phyloP scores from a whole-genome alignment of 2,329 filamentous ascomycete species.

The Hymenoscyphus albidus region DNA sequence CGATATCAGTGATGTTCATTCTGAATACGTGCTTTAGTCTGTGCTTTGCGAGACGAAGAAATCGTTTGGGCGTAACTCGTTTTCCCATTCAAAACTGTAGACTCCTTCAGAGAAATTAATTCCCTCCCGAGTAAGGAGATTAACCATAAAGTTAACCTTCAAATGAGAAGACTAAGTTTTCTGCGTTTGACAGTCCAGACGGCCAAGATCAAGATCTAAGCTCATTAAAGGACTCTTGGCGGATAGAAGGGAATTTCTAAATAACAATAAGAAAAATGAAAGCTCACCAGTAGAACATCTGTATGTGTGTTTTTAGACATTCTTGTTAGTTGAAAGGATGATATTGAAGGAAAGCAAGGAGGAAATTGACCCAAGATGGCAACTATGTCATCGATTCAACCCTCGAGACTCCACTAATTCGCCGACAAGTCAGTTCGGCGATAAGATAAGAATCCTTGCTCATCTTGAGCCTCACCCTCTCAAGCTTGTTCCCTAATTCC shows the following conservation, averaged over 20 bases:
- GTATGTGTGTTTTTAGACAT: conserved; percentile 48
- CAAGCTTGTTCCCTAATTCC: not conserved
- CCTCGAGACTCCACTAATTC: not conserved
- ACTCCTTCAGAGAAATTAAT: too few species aligned
- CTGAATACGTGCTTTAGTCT: not conserved
- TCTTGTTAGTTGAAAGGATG: conserved; percentile 15
- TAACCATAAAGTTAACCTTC: too few species aligned
- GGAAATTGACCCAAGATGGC: not conserved
- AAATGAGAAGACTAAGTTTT: too few species aligned
- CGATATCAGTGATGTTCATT: conserved; percentile 13
- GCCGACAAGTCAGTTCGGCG: not conserved
- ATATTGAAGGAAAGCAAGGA: not conserved
- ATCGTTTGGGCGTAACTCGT: too few species aligned
- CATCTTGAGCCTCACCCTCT: not conserved
- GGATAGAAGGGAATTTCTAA: not conserved
- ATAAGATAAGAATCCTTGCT: not conserved
- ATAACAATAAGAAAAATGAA: not conserved
- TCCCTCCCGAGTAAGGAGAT: too few species aligned
- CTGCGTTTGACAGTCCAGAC: too few species aligned
- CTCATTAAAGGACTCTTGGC: not conserved
- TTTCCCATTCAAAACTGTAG: too few species aligned
- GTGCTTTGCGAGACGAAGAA: too few species aligned
- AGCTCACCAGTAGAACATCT: conserved; percentile 54
- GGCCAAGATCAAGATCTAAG: too few species aligned
- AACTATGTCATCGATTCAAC: conserved; percentile 13